Evolutionary conservation across 768 basidiomycete species (phyloP).

Genomic region (Stropharia rugosoannulata): DNA sequence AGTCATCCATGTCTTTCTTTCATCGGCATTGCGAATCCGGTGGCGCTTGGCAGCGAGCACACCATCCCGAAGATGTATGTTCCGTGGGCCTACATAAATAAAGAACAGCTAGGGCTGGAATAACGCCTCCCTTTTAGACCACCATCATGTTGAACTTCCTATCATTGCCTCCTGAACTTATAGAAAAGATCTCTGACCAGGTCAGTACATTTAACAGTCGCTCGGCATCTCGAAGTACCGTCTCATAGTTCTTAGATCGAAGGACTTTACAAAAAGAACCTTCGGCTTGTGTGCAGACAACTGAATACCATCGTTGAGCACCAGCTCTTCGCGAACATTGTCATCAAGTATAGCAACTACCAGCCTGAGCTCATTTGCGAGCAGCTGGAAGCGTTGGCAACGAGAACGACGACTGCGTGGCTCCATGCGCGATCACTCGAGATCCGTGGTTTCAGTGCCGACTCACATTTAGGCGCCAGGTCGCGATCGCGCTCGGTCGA

Average conservation of each 20-base stretch:
- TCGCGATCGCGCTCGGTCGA: conserved; percentile 20
- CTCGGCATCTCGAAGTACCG: not conserved
- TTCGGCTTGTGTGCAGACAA: conserved; percentile 13
- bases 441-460: conserved; percentile 19
- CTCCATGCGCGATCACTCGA: conserved; percentile 18
- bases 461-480: conserved; percentile 18
- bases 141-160: conserved; percentile 14
- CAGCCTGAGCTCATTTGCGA: conserved; percentile 19
- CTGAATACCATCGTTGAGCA: conserved; percentile 17
- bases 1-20: no score
- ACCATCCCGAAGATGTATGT: no score
- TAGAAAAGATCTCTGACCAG: conserved; percentile 16
- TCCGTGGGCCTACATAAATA: no score
- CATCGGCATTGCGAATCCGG: no score
- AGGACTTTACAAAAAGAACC: conserved; percentile 15
- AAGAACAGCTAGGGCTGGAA: no score
- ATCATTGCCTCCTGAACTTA: conserved; percentile 16
- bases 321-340: conserved; percentile 19
- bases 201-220: not conserved
- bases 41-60: no score
- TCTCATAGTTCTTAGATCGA: conserved; percentile 7
- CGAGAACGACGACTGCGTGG: conserved; percentile 11
- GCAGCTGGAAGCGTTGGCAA: conserved; percentile 18
- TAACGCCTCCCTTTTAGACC: not conserved
- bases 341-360: conserved; percentile 22